Percentiles rank a stretch among this genome's conserved stretches.
These are phyloP conservation scores for Vachellia collinsii DNA, from an alignment of 306 rosid species.

Conservation along the genomic window DNA sequence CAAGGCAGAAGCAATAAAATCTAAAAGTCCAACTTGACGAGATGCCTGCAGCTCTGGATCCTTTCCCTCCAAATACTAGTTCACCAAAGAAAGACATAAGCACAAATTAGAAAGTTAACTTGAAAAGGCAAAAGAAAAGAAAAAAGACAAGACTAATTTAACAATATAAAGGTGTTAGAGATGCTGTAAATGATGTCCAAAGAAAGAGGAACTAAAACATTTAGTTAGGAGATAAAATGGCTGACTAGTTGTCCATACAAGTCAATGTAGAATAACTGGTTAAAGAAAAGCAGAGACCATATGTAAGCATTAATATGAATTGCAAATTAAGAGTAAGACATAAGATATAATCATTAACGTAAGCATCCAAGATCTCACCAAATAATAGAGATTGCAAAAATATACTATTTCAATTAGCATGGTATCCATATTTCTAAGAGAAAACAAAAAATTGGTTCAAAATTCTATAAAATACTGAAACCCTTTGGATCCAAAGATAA, in stretches of 20 bases:
- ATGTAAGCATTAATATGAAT: conserved; percentile 9
- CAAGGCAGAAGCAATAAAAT: conserved; percentile 95
- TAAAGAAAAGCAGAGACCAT: conserved; percentile 24
- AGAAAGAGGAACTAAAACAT: conserved; percentile 23
- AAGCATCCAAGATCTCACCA: conserved; percentile 24
- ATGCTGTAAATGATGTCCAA: conserved; percentile 9
- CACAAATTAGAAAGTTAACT: conserved; percentile 26
- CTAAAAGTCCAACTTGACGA: conserved; percentile 95
- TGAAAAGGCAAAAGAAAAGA: not conserved
- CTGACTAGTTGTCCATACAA: conserved; percentile 19
- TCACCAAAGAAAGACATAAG: conserved; percentile 23
- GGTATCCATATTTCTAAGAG: conserved; percentile 22
- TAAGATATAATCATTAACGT: conserved; percentile 27
- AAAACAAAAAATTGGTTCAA: conserved; percentile 26
- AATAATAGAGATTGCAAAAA: conserved; percentile 21
- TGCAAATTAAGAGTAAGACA: conserved; percentile 4
- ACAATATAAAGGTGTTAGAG: conserved; percentile 18
- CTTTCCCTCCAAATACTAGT: conserved; percentile 91
- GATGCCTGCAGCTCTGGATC: conserved; percentile 94
- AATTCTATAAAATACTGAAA: not conserved
- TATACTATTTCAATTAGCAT: conserved; percentile 22
- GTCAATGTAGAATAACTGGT: conserved; percentile 13
- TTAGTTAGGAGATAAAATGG: conserved; percentile 30
- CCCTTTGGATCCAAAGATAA: conserved; percentile 5
- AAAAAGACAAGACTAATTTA: conserved; percentile 13